phyloP scores from a whole-genome alignment of 805 yeast genomes.

The Maudiozyma serrabonitensis region DNA sequence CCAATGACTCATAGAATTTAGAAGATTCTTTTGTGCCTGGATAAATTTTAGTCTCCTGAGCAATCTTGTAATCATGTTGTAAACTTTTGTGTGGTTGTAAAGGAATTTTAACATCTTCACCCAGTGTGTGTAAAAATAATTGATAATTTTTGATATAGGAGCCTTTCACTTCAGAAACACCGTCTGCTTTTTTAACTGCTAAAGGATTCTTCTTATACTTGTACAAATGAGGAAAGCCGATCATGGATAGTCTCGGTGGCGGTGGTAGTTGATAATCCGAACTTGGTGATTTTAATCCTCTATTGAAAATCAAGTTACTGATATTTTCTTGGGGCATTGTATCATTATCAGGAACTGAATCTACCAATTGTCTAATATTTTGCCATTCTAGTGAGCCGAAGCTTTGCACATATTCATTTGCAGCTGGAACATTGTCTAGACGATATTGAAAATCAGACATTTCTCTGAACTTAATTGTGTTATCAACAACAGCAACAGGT shows the following conservation, averaged over 20 bases:
- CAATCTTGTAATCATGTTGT: slow-evolving; percentile 34
- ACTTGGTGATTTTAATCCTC: slow-evolving; percentile 15
- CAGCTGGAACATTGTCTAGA: slow-evolving; percentile 47
- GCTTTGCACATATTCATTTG: slow-evolving; percentile 26
- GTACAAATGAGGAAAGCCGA: slow-evolving; percentile 68
- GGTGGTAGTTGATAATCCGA: slow-evolving; percentile 50
- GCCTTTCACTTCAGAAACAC: slow-evolving; percentile 37
- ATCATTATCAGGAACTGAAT: slow-evolving; percentile 32
- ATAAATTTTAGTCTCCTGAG: slow-evolving; percentile 22
- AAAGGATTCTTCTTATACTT: slow-evolving; percentile 67
- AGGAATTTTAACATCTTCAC: slow-evolving; percentile 41
- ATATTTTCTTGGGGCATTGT: slow-evolving; percentile 30
- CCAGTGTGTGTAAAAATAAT: slow-evolving; percentile 35
- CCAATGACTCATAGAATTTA: slow-evolving; percentile 24
- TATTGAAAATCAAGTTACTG: slow-evolving; percentile 18
- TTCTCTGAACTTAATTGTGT: slow-evolving; percentile 68
- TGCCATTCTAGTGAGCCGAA: slow-evolving; percentile 26
- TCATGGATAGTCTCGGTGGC: slow-evolving; percentile 73
- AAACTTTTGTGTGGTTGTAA: slow-evolving; percentile 41
- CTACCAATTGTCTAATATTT: slow-evolving; percentile 22
- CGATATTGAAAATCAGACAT: slow-evolving; percentile 80
- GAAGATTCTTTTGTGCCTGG: slow-evolving; percentile 29
- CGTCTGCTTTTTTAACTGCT: slow-evolving; percentile 45
- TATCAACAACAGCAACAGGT: slow-evolving; percentile 60
- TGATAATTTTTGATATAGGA: slow-evolving; percentile 35